Conservation (phyloP, 2,329 filamentous ascomycete species). For the Aspergillus nomiae region DNA sequence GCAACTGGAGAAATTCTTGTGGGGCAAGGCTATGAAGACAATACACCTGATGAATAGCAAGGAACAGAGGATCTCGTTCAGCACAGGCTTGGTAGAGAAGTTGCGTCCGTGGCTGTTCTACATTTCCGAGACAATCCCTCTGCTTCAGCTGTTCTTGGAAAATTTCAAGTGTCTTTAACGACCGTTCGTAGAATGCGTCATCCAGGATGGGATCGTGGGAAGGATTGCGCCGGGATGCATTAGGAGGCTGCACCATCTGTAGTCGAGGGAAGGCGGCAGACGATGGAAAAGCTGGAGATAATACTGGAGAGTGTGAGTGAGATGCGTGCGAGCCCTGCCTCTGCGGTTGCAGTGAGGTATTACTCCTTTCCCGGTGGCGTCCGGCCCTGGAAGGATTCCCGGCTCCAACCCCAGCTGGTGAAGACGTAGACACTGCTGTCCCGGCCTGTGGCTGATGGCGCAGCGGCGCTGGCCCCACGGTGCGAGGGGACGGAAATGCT, state of each 20-base stretch:
- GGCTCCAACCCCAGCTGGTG: background rate
- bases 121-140: conserved; percentile 39
- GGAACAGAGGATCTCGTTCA: conserved; percentile 62
- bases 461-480: background rate
- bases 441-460: background rate
- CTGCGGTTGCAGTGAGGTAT: background rate
- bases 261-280: background rate
- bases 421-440: background rate
- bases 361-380: background rate
- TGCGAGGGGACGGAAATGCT: conserved; percentile 54
- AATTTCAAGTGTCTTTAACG: conserved; percentile 17
- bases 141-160: conserved; percentile 14
- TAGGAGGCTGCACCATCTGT: background rate
- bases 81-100: conserved; percentile 61
- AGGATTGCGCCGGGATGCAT: background rate
- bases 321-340: background rate
- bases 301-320: background rate
- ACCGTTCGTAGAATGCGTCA: conserved; percentile 13
- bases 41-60: conserved; percentile 67
- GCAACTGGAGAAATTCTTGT: conserved; percentile 37
- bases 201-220: conserved; percentile 15
- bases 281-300: background rate
- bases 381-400: conserved; percentile 31
- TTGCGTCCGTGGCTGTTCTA: conserved; percentile 49
- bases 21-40: conserved; percentile 56